Percentiles rank a stretch among this genome's conserved stretches.
phyloP scores from a whole-genome alignment of 768 basidiomycete genomes.

The Tubosaeta sp. region DNA sequence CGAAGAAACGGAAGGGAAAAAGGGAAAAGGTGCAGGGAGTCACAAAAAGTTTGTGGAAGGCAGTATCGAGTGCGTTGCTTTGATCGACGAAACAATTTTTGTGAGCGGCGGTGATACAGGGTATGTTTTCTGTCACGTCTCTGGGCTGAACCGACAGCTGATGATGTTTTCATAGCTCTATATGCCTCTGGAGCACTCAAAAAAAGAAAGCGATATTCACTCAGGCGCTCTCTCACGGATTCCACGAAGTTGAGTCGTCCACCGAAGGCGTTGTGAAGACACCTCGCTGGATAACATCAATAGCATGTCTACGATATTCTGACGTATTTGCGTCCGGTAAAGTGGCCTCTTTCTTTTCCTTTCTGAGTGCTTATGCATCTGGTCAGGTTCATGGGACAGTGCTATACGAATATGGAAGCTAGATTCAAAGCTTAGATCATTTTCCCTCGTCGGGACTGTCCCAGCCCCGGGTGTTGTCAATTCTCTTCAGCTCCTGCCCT shows the following conservation, averaged over 20 bases:
- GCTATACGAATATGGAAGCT: conserved; percentile 88
- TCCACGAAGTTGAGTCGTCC: conserved; percentile 65
- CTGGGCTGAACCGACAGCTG: not conserved
- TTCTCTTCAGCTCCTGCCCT: conserved; percentile 74
- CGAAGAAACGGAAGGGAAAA: conserved; percentile 36
- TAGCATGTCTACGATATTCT: conserved; percentile 81
- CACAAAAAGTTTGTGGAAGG: conserved; percentile 71
- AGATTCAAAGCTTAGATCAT: conserved; percentile 72
- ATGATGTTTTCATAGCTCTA: conserved; percentile 44
- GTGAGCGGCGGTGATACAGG: conserved; percentile 95
- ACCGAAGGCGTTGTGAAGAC: conserved; percentile 71
- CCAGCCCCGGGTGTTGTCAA: conserved; percentile 80
- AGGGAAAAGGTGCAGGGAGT: conserved; percentile 24
- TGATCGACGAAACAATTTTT: conserved; percentile 94
- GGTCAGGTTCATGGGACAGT: conserved; percentile 90
- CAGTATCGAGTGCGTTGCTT: conserved; percentile 85
- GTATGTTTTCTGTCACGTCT: conserved; percentile 40
- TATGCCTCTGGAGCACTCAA: conserved; percentile 84
- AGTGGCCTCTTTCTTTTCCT: conserved; percentile 11
- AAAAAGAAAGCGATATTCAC: conserved; percentile 97
- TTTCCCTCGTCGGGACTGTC: conserved; percentile 61
- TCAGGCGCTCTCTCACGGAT: conserved; percentile 81
- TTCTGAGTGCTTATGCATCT: not conserved
- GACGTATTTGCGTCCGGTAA: conserved; percentile 88
- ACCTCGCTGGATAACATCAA: conserved; percentile 88